Conservation (phyloP, 306 rosid species). For the Citrullus mucosospermus region DNA sequence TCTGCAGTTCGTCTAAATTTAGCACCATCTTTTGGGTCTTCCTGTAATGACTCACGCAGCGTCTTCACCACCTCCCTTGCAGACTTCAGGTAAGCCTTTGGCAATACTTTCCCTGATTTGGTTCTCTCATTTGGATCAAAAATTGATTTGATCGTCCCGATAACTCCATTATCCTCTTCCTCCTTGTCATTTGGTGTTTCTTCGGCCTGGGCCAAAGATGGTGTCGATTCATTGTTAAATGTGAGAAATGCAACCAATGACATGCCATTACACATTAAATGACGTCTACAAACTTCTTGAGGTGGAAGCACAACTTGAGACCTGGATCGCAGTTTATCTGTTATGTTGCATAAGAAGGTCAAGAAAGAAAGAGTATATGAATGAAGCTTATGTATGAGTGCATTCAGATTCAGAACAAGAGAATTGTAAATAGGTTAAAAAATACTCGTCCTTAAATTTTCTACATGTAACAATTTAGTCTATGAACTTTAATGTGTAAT, state of each 20-base stretch:
- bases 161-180: conserved; percentile 32
- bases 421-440: neutral
- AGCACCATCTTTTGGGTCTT: conserved; percentile 43
- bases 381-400: neutral
- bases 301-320: conserved; percentile 28
- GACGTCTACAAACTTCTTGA: conserved; percentile 42
- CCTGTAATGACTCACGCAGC: conserved; percentile 63
- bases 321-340: conserved; percentile 46
- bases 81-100: conserved; percentile 74
- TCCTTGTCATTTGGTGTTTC: conserved; percentile 27
- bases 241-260: conserved; percentile 28
- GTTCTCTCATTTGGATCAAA: conserved; percentile 64
- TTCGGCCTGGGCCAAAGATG: conserved; percentile 38
- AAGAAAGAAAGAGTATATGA: conserved; percentile 15
- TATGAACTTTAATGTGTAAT: too few species aligned
- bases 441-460: too few species aligned
- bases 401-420: neutral
- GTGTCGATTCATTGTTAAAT: conserved; percentile 26
- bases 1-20: conserved; percentile 90
- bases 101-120: conserved; percentile 64
- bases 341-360: conserved; percentile 31
- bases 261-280: conserved; percentile 16
- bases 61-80: conserved; percentile 78
- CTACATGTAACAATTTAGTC: too few species aligned
- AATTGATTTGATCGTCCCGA: conserved; percentile 54